phyloP scores from a whole-genome alignment of 2,329 filamentous ascomycete species.

The Fusarium decemcellulare region DNA sequence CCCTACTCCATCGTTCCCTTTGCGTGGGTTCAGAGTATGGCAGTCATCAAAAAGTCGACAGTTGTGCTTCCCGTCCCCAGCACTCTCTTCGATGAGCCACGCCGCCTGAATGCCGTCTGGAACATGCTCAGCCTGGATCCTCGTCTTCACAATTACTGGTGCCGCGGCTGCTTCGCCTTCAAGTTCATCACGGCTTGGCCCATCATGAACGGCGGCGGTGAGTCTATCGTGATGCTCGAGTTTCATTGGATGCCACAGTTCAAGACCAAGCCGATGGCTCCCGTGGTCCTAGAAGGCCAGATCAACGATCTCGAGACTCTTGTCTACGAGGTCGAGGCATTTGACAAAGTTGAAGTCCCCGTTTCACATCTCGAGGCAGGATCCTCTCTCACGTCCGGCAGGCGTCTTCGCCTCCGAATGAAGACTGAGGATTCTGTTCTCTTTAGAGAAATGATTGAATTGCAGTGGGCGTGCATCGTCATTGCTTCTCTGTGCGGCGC shows the following conservation, averaged over 20 bases:
- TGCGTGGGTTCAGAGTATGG: neutral
- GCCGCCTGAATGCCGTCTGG: neutral
- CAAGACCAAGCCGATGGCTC: neutral
- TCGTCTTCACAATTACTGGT: neutral
- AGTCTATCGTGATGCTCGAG: neutral
- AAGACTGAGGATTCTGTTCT: neutral
- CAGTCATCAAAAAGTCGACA: neutral
- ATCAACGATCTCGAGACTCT: neutral
- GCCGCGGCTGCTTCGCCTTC: neutral
- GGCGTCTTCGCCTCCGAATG: neutral
- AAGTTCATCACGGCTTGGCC: neutral
- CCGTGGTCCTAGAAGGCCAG: neutral
- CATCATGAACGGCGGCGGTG: neutral
- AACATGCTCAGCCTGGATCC: slow-evolving; percentile 1
- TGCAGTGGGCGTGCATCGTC: neutral
- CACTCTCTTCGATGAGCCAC: neutral
- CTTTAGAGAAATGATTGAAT: neutral
- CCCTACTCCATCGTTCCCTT: neutral
- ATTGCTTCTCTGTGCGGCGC: neutral
- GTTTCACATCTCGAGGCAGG: neutral
- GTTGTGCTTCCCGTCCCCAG: neutral
- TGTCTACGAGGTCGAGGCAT: neutral
- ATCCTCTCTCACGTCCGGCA: neutral
- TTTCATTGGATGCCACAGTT: slow-evolving; percentile 13
- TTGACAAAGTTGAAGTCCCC: neutral